Evolutionary conservation across 2,329 filamentous ascomycete genomes (phyloP).

Genomic region (Monosporascus cannonballus): DNA sequence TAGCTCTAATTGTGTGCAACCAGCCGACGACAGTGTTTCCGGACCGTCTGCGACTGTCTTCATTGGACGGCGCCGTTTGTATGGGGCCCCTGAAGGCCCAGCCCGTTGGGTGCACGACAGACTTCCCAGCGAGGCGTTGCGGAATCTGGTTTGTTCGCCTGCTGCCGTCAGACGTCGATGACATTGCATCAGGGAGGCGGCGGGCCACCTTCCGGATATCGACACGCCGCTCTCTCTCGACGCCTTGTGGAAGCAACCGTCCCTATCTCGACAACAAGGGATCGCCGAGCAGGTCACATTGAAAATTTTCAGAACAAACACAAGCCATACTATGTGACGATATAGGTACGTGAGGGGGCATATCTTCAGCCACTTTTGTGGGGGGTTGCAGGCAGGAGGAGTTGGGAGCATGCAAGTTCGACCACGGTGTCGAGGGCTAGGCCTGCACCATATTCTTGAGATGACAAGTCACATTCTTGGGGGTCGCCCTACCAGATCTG

Average conservation of each 20-base stretch:
- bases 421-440: neutral
- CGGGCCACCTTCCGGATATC: constrained; percentile 11
- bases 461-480: constrained; percentile 1
- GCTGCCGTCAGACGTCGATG: constrained; percentile 7
- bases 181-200: constrained; percentile 10
- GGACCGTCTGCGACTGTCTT: neutral
- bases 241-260: neutral
- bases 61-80: constrained; percentile 25
- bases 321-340: too few species aligned
- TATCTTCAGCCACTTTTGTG: too few species aligned
- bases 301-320: neutral
- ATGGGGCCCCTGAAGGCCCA: constrained; percentile 17
- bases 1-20: neutral
- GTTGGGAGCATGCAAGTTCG: neutral
- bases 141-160: constrained; percentile 11
- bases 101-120: constrained; percentile 23
- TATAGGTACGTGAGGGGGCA: too few species aligned
- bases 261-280: neutral
- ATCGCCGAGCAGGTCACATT: neutral
- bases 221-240: constrained; percentile 15
- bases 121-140: constrained; percentile 15
- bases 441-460: neutral
- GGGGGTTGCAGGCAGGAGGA: too few species aligned
- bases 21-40: neutral
- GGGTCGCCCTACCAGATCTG: neutral